Evolutionary conservation across 2,329 filamentous ascomycete genomes (phyloP).

Genomic region (Fusarium hainanense): DNA sequence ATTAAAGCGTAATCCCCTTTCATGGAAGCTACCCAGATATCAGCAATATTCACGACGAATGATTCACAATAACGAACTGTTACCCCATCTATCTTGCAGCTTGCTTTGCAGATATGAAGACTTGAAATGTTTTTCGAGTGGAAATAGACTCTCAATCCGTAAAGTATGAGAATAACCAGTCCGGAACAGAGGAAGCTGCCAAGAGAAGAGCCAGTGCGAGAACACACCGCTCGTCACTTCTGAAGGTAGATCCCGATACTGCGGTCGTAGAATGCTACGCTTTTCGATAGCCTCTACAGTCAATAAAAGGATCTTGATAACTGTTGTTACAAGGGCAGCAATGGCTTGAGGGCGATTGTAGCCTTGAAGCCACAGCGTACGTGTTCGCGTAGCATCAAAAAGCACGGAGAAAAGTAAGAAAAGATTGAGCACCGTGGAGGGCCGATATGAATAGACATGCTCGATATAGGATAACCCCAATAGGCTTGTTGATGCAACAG

Average conservation of each 20-base stretch:
- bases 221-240: constrained; percentile 26
- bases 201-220: constrained; percentile 34
- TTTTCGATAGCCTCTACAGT: constrained; percentile 25
- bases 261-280: constrained; percentile 14
- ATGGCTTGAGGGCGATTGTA: constrained; percentile 19
- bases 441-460: constrained; percentile 35
- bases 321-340: constrained; percentile 15
- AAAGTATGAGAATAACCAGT: constrained; percentile 25
- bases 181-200: constrained; percentile 28
- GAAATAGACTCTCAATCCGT: constrained; percentile 19
- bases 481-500: constrained; percentile 23
- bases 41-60: background rate
- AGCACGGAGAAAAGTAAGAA: constrained; percentile 28
- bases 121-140: constrained; percentile 30
- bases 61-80: background rate
- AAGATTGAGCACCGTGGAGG: constrained; percentile 32
- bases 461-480: constrained; percentile 31
- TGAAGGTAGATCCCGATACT: constrained; percentile 18
- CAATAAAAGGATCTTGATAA: constrained; percentile 21
- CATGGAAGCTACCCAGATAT: constrained; percentile 3
- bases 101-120: constrained; percentile 26
- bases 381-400: constrained; percentile 22
- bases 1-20: constrained; percentile 13
- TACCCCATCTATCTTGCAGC: constrained; percentile 19
- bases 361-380: constrained; percentile 36